Evolutionary conservation across 352 stramenopile species (phyloP), one percentile per base, ranked within the genome.

Genomic region (Phytophthora multivora): DNA sequence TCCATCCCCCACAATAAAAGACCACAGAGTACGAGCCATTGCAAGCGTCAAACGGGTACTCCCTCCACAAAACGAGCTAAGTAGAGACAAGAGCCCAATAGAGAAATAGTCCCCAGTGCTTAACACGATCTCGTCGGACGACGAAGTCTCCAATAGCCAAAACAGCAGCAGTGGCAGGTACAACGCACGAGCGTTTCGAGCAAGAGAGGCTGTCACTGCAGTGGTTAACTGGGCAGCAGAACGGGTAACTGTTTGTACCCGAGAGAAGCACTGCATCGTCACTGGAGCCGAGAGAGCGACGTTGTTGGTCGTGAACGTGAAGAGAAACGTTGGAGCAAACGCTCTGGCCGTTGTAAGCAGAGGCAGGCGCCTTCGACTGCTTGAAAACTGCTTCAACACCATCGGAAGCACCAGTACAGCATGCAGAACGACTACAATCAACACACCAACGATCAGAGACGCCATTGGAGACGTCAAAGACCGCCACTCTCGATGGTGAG

Each of bases 401-500:
- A 73, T 33, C 21, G 78, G 79, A 16, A 77, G 50, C 16, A 82
- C 43, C 5, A 85, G 13, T 1, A 69, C 26, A 12, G 64, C 35
- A 65, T 88, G 75, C 2, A 83, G 16, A 10, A 70, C 1, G 12
- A 71, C 16, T 11, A 79, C 28, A 19, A 73, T 28, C 13, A 71
- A 5, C 8, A 80, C 71, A 4, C 65, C 64, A 5, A 80, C 10
- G n/a, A 88, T 48, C 18, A 88, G 51, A 43, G 69, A 77, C 3
- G 61, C 23, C 51, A 82, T 74, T 0, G 73, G 55, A 5, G 47
- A 64, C 8, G 69, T 59, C n/a, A 86, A 59, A 5, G 59, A 55
- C 10, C 64, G 50, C 66, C 75, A 84, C 56, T 86, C 75, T 4
- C 73, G 63, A 51, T 73, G 69, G 36, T 88, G 73, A 28, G 69